Conservation (phyloP, 2,329 filamentous ascomycete genomes). For the Sporothrix sp. region DNA sequence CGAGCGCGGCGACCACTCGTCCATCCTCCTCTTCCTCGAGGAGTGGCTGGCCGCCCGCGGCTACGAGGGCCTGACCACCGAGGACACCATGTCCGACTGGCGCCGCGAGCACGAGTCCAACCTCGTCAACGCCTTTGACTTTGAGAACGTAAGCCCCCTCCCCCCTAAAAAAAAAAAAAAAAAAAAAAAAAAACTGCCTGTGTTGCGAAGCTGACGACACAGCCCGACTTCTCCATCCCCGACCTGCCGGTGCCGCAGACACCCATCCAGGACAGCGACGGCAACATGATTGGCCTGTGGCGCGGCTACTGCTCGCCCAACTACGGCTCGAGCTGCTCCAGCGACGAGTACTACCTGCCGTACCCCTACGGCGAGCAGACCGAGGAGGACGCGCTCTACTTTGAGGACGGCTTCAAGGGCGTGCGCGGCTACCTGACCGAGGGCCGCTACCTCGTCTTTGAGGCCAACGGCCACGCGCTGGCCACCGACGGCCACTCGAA, state of each 20-base stretch:
- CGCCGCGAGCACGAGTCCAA: conserved; percentile 21
- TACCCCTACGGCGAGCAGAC: conserved; percentile 38
- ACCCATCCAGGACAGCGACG: conserved; percentile 32
- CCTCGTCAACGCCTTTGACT: conserved; percentile 22
- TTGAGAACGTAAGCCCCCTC: conserved; percentile 16
- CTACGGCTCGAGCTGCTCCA: conserved; percentile 26
- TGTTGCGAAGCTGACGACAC: too few species aligned
- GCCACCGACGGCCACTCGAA: conserved; percentile 23
- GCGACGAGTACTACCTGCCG: conserved; percentile 16
- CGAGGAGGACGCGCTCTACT: conserved; percentile 29
- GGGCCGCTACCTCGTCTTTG: conserved; percentile 44
- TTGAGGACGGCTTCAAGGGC: conserved; percentile 46
- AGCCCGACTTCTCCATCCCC: conserved; percentile 40
- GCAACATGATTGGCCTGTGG: conserved; percentile 34
- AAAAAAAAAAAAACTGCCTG: too few species aligned
- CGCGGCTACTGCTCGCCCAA: conserved; percentile 30
- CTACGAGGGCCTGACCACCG: conserved; percentile 20
- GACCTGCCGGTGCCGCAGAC: conserved; percentile 32
- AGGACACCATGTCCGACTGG: conserved; percentile 20
- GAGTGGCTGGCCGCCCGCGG: conserved; percentile 24
- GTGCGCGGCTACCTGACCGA: conserved; percentile 43
- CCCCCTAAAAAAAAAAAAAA: too few species aligned
- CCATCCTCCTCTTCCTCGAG: conserved; percentile 43
- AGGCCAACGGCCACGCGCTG: conserved; percentile 35
- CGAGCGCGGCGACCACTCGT: conserved; percentile 45